Conservation (phyloP, 345 rosid genomes). For the Adansonia digitata region DNA sequence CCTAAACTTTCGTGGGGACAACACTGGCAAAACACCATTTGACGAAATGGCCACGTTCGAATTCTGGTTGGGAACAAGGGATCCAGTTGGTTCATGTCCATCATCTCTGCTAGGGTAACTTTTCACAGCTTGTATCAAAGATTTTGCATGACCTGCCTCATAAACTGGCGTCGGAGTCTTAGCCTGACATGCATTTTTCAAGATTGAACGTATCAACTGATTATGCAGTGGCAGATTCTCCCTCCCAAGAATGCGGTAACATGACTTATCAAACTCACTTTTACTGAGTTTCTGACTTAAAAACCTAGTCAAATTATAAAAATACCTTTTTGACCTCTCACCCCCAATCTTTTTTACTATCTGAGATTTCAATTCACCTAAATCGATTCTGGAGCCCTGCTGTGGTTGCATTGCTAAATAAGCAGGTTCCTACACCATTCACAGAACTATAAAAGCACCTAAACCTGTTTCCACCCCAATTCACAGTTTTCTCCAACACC, state of each 20-base stretch:
- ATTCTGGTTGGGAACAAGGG: conserved; percentile 48
- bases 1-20: conserved; percentile 66
- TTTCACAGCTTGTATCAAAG: conserved; percentile 36
- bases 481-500: conserved; percentile 29
- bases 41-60: conserved; percentile 57
- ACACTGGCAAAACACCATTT: conserved; percentile 68
- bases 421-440: conserved; percentile 44
- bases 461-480: conserved; percentile 28
- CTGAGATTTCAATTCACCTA: conserved; percentile 67
- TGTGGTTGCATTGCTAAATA: conserved; percentile 70
- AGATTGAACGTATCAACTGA: conserved; percentile 65
- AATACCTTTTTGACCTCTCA: conserved; percentile 79
- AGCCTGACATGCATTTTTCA: conserved; percentile 77
- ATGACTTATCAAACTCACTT: conserved; percentile 78
- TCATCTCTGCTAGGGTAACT: conserved; percentile 45
- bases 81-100: conserved; percentile 49
- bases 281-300: conserved; percentile 78
- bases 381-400: conserved; percentile 75
- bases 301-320: conserved; percentile 70
- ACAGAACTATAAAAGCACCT: conserved; percentile 23
- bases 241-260: conserved; percentile 69
- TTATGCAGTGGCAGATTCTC: conserved; percentile 90
- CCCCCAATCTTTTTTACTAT: conserved; percentile 81
- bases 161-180: conserved; percentile 54
- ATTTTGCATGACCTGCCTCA: conserved; percentile 47